Base-by-base conservation (phyloP, 2,329 filamentous ascomycete genomes). In the Aspergillus floridensis region DNA sequence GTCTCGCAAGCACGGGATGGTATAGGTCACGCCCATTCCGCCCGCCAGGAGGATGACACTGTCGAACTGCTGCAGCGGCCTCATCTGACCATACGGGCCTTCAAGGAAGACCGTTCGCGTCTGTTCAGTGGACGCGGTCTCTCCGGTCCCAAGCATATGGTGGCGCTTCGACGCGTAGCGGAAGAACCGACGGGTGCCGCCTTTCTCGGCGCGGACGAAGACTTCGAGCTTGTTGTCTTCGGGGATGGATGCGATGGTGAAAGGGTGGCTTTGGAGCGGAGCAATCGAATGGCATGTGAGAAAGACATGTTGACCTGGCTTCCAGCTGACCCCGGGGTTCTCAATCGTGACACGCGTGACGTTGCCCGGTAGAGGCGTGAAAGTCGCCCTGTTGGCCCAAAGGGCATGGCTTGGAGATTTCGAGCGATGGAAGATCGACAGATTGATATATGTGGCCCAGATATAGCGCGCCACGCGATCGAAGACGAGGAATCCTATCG, bases 221-320 rank as follows among this genome's bases (percentile, higher is more conserved):
- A 87, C 85, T 54, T 85, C 82, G 69, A 87, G 77, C 58, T 78
- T 81, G 1, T 78, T 77, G 65, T 86, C 84, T 44, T 77, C 76
- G 0, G 83, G 82, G 12, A 86, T 77, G 1, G 82, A 84, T 2
- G 82, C 76, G 59, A 88, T 85, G 1, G 85, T 88, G 66, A 88
- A 88, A 0, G 86, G 87, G 63, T 89, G 86, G 24, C 81, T 83
- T 66, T 88, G 84, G 2, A 88, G 72, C 0, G 84, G 85, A 19
- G 80, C 78, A 41, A 87, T 69, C 0, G 77, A 78, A 65, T 83
- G 86, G 65, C 79, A 86, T 5, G 83, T 82, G 2, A 89, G 73
- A 64, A 87, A 87, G 0, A 85, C 79, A 68, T 89, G 86, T 61
- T 89, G 86, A 1, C 86, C 87, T 3, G 86, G 79, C 29, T 72